These are phyloP conservation scores for Petrea volubilis DNA, from an alignment of 257 asterid genomes.

Conservation along the genomic window DNA sequence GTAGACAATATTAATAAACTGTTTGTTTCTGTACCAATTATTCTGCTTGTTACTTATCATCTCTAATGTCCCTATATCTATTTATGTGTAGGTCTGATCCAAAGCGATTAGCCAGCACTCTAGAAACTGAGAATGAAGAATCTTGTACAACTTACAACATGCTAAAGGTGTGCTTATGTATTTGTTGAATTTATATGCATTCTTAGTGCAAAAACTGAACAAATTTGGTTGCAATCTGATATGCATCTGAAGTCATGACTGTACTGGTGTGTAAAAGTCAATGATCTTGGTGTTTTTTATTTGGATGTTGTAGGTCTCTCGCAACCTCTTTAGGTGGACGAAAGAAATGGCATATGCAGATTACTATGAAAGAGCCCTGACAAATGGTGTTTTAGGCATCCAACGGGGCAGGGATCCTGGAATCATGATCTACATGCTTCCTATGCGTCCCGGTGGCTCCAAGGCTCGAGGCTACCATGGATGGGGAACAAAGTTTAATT, in stretches of 20 bases:
- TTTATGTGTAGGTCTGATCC: conserved; percentile 70
- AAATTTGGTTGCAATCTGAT: not conserved
- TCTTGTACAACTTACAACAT: conserved; percentile 96
- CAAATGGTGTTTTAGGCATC: conserved; percentile 87
- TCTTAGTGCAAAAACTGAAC: not conserved
- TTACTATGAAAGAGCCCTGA: conserved; percentile 84
- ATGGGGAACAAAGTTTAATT: conserved; percentile 89
- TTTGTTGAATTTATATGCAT: not conserved
- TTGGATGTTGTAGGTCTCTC: conserved; percentile 67
- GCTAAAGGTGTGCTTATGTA: conserved; percentile 66
- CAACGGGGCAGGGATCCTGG: conserved; percentile 95
- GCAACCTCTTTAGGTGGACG: conserved; percentile 85
- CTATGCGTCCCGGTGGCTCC: conserved; percentile 75
- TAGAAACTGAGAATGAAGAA: conserved; percentile 78
- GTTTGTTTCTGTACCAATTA: not conserved
- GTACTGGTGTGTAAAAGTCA: not conserved
- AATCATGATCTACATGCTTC: conserved; percentile 95
- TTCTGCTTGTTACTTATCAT: conserved; percentile 4
- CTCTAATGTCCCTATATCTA: conserved; percentile 1
- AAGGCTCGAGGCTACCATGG: conserved; percentile 78
- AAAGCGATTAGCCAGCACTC: conserved; percentile 63
- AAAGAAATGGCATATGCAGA: conserved; percentile 86
- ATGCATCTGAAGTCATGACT: not conserved
- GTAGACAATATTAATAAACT: not conserved
- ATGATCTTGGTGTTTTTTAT: conserved; percentile 5